phyloP scores from a whole-genome alignment of 106 monocot species.

The Allium cepa region DNA sequence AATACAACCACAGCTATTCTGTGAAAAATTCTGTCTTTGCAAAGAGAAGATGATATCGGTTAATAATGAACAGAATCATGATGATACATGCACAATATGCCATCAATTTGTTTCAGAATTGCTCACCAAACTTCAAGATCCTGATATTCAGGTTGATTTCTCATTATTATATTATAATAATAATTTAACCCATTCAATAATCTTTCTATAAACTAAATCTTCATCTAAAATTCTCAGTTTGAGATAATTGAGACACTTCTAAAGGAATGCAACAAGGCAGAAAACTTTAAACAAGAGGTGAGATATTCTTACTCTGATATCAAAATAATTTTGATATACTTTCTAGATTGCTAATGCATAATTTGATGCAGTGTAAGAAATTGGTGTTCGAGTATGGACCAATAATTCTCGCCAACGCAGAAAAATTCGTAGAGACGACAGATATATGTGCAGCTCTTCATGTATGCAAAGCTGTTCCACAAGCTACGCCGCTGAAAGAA shows the following conservation, averaged over 20 bases:
- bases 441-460: slow-evolving; percentile 39
- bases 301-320: slow-evolving; percentile 1
- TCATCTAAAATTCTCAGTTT: slow-evolving; percentile 15
- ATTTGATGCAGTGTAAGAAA: slow-evolving; percentile 44
- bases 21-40: slow-evolving; percentile 45
- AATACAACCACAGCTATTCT: slow-evolving; percentile 39
- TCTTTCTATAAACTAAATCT: neutral
- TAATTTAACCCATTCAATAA: no score
- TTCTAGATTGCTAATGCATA: no score
- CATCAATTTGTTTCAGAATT: slow-evolving; percentile 34
- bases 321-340: no score
- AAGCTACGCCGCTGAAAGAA: neutral
- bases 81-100: slow-evolving; percentile 34
- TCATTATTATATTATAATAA: neutral
- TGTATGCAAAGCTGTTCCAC: slow-evolving; percentile 30
- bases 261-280: slow-evolving; percentile 25
- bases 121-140: slow-evolving; percentile 39
- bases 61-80: slow-evolving; percentile 13
- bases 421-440: slow-evolving; percentile 50
- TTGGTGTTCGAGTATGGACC: slow-evolving; percentile 48
- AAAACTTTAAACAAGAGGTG: slow-evolving; percentile 22
- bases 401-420: slow-evolving; percentile 24
- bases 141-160: slow-evolving; percentile 40
- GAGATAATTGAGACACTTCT: slow-evolving; percentile 30
- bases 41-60: slow-evolving; percentile 5